Evolutionary conservation across 2,329 filamentous ascomycete genomes (phyloP), one percentile per base, ranked within the genome.

Genomic region (Botrytis tulipae): DNA sequence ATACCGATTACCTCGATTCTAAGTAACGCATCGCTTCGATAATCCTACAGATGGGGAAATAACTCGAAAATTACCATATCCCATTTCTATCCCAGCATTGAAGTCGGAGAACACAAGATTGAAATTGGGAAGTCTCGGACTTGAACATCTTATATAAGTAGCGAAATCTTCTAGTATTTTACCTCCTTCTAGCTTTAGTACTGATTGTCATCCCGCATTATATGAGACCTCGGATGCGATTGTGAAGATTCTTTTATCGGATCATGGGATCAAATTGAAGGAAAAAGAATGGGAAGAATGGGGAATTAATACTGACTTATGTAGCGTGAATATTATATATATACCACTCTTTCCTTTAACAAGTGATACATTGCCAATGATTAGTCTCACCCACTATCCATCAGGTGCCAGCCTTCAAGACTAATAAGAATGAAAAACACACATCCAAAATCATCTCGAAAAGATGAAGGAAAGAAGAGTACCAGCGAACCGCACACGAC

Each of bases 321-420:
- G 88, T 78, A 89, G 89, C 74, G 79, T 90, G 29, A 89, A 90
- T 76, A 85, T 87, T 32, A 70, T 62, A 79, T 66, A 8, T 62
- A 79, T 66, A 14, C 8, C 22, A 32, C 20, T n/a, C 57, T 44
- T 63, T 42, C 29, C 44, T 44, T 12, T 51, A 14, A 10, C 22
- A 29, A 25, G 16, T 16, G 1, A 20, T 63, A 46, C 18, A 2
- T 18, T 40, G 10, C 0, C 48, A 51, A n/a, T n/a, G 25, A n/a
- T n/a, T 37, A 7, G 29, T 65, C 20, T 32, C 2, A 12, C 1
- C 4, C 42, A 48, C 46, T 48, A 14, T 4, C n/a, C 62, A 14
- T 20, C n/a, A 7, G 9, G 1, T 35, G 0, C 5, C 9, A 10
- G n/a, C 12, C 4, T 22, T 66, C 18, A 66, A 35, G 7, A 60